Evolutionary conservation across 2,329 filamentous ascomycete genomes (phyloP), one percentile per base, ranked within the genome.

Genomic region (Trichocomaceae sp.): DNA sequence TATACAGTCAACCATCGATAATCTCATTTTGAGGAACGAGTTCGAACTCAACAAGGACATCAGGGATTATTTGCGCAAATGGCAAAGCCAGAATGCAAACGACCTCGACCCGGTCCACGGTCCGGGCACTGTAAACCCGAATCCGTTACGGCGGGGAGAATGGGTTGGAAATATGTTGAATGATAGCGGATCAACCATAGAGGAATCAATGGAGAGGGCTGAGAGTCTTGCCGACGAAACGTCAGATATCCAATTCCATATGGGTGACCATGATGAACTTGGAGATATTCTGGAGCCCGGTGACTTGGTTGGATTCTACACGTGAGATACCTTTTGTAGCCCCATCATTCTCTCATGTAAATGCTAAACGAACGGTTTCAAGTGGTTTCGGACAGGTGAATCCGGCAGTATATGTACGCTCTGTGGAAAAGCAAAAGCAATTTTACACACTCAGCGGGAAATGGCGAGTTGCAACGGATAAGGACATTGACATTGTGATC

Each of bases 401-500:
- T 26, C 64, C 71, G 31, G 70, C 68, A 10, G 66, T 76, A 6
- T 76, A 76, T 55, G 66, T 75, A 17, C 68, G 67, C 20, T 72
- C 73, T 0, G 49, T 75, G 23, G 65, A 69, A 19, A 69, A 68
- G 49, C 72, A 74, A 49, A 67, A 68, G 51, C 73, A 76, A 49
- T 75, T 76, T 44, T 76, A 76, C 47, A 73, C 70, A 2, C 60
- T 62, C 9, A 62, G 68, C 56, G 74, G 74, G 7, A 73, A 75
- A 60, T 76, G 74, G 74, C 66, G 73, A 5, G 62, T 74, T 19
- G 67, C 65, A 33, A 61, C 60, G 7, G 63, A 72, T 4, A 64
- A 61, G 19, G 63, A 68, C 31, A 64, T 81, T 7, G 72, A 75
- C 46, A 82, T 77, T 61, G 71, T 76, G 9, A 68, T 82, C 10